phyloP scores from a whole-genome alignment of 768 basidiomycete species.

The Suillus subalutaceus region DNA sequence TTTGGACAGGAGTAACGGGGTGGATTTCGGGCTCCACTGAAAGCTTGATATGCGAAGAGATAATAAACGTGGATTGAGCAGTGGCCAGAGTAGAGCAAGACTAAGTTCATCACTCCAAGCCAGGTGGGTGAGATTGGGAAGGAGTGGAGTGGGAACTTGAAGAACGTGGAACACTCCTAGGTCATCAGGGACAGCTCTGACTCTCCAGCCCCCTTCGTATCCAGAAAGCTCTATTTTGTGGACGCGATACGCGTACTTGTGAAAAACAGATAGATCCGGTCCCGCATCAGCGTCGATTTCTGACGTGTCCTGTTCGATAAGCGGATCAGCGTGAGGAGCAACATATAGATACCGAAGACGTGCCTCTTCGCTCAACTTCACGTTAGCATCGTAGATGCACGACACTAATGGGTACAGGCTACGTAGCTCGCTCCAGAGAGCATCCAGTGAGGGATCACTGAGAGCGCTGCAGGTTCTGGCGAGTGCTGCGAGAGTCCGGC shows the following conservation, averaged over 20 bases:
- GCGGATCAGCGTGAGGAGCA: not conserved
- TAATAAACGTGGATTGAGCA: slow-evolving; percentile 2
- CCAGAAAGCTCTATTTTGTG: not conserved
- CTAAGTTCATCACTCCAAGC: not conserved
- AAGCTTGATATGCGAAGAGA: slow-evolving; percentile 3
- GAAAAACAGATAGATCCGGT: not conserved
- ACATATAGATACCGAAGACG: not conserved
- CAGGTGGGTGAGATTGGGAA: not conserved
- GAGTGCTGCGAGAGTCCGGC: not conserved
- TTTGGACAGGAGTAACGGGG: not conserved
- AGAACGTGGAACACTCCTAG: slow-evolving; percentile 4
- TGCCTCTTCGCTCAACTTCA: not conserved
- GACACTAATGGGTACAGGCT: not conserved
- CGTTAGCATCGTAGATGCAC: slow-evolving; percentile 1
- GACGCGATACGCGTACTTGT: slow-evolving; percentile 3
- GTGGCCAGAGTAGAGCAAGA: not conserved
- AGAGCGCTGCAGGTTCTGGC: slow-evolving; percentile 1
- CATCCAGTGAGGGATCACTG: not conserved
- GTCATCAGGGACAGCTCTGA: not conserved
- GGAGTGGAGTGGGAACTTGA: slow-evolving; percentile 1
- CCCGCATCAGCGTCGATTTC: not conserved
- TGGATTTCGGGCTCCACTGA: not conserved
- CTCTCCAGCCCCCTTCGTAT: not conserved
- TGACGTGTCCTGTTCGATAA: not conserved
- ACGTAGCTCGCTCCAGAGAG: not conserved